Base-by-base conservation (phyloP, 2,329 filamentous ascomycete genomes). In the Paecilomyces variotii region DNA sequence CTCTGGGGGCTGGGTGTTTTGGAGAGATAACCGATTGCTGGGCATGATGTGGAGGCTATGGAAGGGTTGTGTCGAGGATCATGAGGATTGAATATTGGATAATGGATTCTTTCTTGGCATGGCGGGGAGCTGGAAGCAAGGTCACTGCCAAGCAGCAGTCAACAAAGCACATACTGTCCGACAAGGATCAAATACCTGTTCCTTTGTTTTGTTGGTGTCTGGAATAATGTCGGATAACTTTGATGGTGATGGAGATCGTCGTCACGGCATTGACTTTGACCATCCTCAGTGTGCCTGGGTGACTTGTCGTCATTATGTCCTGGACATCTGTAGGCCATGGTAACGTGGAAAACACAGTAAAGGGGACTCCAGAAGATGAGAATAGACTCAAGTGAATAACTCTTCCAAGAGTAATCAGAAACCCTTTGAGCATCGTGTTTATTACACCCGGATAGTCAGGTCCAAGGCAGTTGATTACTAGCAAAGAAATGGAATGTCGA, bases 61-160 rank as follows among this genome's bases (percentile, higher is more conserved):
- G 65, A 52, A 50, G 73, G 67, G 27, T 73, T 74, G 54, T 75
- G 73, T 28, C 68, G 64, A 59, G 72, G 71, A 54, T 75, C 66
- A n/a, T 58, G 61, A 30, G 72, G 70, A 54, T 74, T 65, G 56
- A 69, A 75, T 12, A 75, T 35, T 1, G 73, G 71, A 59, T 75
- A 75, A 59, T 74, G 68, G 7, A 58, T 57, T 32, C 61, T 68
- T 61, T 75, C 72, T 53, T 70, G 61, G 54, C 70, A 74, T 2
- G 65, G 64, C 27, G 61, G 50, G 50, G 56, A 57, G 28, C 56
- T 53, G 50, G 55, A 27, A 51, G 61, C 55, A 27, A 56, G 39
- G 57, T 59, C 57, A 24, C 63, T 66, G 50, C 28, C 12, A 54
- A n/a, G 26, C 7, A 55, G 28, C 32, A 35, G n/a, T 39, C 32